Percentiles rank a stretch among this genome's conserved stretches.
These are phyloP conservation scores for Sphaerulina vaccinii DNA, from an alignment of 2,329 filamentous ascomycete species.

Conservation along the genomic window DNA sequence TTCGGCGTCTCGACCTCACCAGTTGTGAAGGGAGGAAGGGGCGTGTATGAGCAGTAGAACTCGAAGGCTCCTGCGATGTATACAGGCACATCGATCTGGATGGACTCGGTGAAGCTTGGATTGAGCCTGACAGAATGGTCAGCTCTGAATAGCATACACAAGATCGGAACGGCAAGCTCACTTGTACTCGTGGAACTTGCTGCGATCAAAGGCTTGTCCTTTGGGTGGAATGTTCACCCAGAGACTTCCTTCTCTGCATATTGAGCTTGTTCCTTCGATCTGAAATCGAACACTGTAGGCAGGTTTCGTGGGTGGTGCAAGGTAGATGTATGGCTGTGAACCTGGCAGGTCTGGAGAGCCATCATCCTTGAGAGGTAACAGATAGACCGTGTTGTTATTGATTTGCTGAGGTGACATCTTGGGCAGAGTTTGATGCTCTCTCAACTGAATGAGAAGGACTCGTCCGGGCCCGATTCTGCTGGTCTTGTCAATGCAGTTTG, in stretches of 20 bases:
- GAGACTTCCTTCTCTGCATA: slow-evolving; percentile 88
- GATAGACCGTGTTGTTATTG: slow-evolving; percentile 60
- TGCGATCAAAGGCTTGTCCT: slow-evolving; percentile 72
- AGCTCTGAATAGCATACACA: slow-evolving; percentile 11
- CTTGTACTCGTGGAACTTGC: slow-evolving; percentile 85
- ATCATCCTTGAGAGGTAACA: slow-evolving; percentile 87
- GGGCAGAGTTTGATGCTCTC: slow-evolving; percentile 2
- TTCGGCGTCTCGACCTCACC: slow-evolving; percentile 50
- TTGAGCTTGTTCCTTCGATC: slow-evolving; percentile 91
- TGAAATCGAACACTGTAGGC: slow-evolving; percentile 79
- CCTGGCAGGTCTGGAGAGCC: slow-evolving; percentile 86
- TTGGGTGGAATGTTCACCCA: slow-evolving; percentile 93
- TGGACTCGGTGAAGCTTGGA: slow-evolving; percentile 88
- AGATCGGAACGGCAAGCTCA: slow-evolving; percentile 48
- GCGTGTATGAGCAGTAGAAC: slow-evolving; percentile 90
- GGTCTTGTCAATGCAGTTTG: slow-evolving; percentile 8
- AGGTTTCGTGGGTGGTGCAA: slow-evolving; percentile 73
- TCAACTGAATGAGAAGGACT: neutral
- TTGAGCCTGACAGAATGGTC: slow-evolving; percentile 60
- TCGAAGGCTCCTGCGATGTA: slow-evolving; percentile 81
- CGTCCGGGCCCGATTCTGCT: neutral
- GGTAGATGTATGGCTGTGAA: slow-evolving; percentile 74
- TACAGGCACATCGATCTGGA: slow-evolving; percentile 87
- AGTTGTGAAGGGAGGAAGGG: slow-evolving; percentile 74
- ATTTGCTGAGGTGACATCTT: slow-evolving; percentile 41